Conservation (phyloP, 495 filamentous ascomycete genomes). For the Xylaria scruposa region DNA sequence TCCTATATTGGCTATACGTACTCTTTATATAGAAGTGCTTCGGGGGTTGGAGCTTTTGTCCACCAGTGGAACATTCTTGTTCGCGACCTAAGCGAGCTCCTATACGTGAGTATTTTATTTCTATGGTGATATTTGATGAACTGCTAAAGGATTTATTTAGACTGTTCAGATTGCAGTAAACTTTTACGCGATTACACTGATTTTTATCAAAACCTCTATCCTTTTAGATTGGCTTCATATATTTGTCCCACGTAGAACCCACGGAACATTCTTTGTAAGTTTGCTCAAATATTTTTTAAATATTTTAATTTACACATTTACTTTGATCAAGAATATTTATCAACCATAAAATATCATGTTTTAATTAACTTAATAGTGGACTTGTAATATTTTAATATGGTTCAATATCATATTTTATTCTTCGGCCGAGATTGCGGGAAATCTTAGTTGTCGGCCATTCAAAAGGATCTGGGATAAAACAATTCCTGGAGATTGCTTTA, state of each 20-base stretch:
- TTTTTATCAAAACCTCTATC: conserved; percentile 37
- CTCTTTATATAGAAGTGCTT: background rate
- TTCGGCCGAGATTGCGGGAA: conserved; percentile 47
- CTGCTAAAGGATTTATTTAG: conserved; percentile 12
- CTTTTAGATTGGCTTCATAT: conserved; percentile 43
- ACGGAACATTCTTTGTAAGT: conserved; percentile 28
- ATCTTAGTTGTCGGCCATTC: conserved; percentile 51
- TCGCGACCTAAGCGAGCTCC: background rate
- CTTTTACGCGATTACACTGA: conserved; percentile 32
- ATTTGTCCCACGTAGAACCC: conserved; percentile 32
- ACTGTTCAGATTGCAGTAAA: conserved; percentile 27
- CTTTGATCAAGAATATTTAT: no score
- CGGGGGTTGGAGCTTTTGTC: conserved; percentile 30
- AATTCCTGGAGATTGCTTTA: conserved; percentile 36
- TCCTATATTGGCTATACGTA: background rate
- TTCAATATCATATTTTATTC: conserved; percentile 48
- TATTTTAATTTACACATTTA: no score
- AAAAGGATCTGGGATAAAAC: conserved; percentile 39
- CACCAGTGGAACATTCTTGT: conserved; percentile 35
- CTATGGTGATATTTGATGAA: background rate
- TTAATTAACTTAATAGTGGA: conserved; percentile 9
- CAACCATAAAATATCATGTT: no score
- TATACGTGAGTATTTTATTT: background rate
- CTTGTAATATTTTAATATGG: conserved; percentile 43
- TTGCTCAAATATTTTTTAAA: background rate